Evolutionary conservation across 2,329 filamentous ascomycete genomes (phyloP).

Genomic region (Fusarium papillatum): DNA sequence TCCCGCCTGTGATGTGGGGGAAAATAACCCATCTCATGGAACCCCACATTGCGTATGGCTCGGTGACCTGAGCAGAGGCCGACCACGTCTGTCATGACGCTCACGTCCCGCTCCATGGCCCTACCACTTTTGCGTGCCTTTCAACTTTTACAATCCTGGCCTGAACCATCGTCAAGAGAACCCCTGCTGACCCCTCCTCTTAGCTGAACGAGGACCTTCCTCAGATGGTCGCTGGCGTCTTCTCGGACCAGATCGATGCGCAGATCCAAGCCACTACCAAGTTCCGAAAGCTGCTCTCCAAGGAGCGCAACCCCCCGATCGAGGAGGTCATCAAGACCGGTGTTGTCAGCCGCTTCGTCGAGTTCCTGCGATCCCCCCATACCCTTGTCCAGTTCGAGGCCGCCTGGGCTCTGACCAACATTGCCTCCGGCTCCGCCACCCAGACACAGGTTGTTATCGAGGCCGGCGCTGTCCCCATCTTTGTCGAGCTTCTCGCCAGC

Average conservation of each 20-base stretch:
- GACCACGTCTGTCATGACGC: constrained; percentile 4
- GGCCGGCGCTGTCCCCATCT: constrained; percentile 97
- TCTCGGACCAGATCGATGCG: constrained; percentile 98
- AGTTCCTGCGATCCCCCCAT: constrained; percentile 97
- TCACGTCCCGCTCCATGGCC: constrained; percentile 24
- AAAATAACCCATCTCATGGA: constrained; percentile 43
- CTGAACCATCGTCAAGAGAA: constrained; percentile 10
- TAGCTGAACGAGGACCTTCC: constrained; percentile 98
- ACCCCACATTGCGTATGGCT: constrained; percentile 49
- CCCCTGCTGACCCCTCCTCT: constrained; percentile 37
- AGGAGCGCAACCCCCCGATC: constrained; percentile 99
- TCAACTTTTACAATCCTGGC: constrained; percentile 11
- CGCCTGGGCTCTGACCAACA: constrained; percentile 99
- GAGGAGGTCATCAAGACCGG: constrained; percentile 99
- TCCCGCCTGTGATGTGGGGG: constrained; percentile 50
- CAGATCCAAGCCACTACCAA: constrained; percentile 99
- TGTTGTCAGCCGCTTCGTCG: constrained; percentile 96
- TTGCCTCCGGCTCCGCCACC: constrained; percentile 95
- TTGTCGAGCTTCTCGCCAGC: constrained; percentile 95
- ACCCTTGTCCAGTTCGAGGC: constrained; percentile 99
- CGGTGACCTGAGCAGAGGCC: constrained; percentile 30
- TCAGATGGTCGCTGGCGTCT: constrained; percentile 97
- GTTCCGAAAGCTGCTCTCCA: constrained; percentile 97
- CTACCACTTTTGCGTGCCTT: constrained; percentile 2
- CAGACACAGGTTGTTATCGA: constrained; percentile 99